A percentile compares a stretch with the other conserved stretches of the same genome.
phyloP scores from a whole-genome alignment of 164 flowering plant species.

The Echeveria elegans region DNA sequence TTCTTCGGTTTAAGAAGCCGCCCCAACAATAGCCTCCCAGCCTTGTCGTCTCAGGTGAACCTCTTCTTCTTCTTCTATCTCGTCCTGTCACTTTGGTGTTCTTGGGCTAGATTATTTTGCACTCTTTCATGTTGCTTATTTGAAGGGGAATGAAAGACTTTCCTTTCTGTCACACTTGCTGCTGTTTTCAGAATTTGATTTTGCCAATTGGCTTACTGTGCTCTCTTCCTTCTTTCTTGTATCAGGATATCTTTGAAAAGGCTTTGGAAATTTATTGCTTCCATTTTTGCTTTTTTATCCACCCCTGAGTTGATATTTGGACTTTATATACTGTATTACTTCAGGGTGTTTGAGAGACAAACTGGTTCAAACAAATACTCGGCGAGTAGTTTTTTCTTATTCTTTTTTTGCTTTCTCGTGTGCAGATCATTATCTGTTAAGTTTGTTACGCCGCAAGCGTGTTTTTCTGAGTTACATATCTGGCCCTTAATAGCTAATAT shows the following conservation, averaged over 20 bases:
- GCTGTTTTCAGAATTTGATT: too few relatives aligned
- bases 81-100: background rate
- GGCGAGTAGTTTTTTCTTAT: conserved; percentile 29
- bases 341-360: conserved; percentile 95
- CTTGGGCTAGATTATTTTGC: too few relatives aligned
- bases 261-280: conserved; percentile 58
- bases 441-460: too few relatives aligned
- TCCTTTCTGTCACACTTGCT: too few relatives aligned
- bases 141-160: too few relatives aligned
- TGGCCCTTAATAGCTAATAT: too few relatives aligned
- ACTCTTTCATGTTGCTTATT: too few relatives aligned
- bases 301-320: conserved; percentile 92
- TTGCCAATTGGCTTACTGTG: background rate
- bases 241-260: conserved; percentile 64
- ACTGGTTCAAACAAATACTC: conserved; percentile 90
- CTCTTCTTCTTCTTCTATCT: too few relatives aligned
- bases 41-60: conserved; percentile 83
- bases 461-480: too few relatives aligned
- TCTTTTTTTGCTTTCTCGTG: too few relatives aligned
- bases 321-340: conserved; percentile 75
- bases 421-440: too few relatives aligned
- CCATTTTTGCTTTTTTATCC: conserved; percentile 73
- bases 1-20: conserved; percentile 73
- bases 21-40: conserved; percentile 32
- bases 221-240: background rate